phyloP scores from a whole-genome alignment of 176 grass and related monocot species.

The Eleusine indica region DNA sequence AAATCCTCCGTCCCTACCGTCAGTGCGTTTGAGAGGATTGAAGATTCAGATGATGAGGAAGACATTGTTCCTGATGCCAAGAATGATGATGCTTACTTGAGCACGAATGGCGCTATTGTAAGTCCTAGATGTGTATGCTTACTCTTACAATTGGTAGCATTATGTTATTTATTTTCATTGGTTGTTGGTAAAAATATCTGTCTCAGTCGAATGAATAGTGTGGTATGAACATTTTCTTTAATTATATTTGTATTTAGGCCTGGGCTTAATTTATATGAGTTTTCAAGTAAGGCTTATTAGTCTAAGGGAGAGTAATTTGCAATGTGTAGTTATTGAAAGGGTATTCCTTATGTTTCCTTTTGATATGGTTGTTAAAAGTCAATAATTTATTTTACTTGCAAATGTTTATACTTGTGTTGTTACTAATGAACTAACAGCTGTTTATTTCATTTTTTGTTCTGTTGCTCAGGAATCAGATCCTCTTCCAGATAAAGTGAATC shows the following conservation, averaged over 20 bases:
- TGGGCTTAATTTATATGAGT: neutral
- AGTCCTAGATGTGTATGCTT: slow-evolving; percentile 41
- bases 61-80: slow-evolving; percentile 60
- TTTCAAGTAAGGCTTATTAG: slow-evolving; percentile 10
- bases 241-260: neutral
- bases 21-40: slow-evolving; percentile 61
- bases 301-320: neutral
- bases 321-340: neutral
- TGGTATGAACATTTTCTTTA: neutral
- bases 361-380: neutral
- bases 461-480: slow-evolving; percentile 50
- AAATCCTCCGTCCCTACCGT: slow-evolving; percentile 66
- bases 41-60: slow-evolving; percentile 81
- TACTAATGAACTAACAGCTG: slow-evolving; percentile 11
- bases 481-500: slow-evolving; percentile 50
- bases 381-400: neutral
- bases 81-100: slow-evolving; percentile 50
- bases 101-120: slow-evolving; percentile 65
- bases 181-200: neutral
- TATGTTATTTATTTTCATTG: slow-evolving; percentile 5
- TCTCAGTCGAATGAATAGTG: neutral
- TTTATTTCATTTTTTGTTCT: slow-evolving; percentile 1
- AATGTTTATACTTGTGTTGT: neutral
- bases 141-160: slow-evolving; percentile 3
- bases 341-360: neutral